phyloP scores from a whole-genome alignment of 768 basidiomycete genomes.

The Mycena epipterygia region DNA sequence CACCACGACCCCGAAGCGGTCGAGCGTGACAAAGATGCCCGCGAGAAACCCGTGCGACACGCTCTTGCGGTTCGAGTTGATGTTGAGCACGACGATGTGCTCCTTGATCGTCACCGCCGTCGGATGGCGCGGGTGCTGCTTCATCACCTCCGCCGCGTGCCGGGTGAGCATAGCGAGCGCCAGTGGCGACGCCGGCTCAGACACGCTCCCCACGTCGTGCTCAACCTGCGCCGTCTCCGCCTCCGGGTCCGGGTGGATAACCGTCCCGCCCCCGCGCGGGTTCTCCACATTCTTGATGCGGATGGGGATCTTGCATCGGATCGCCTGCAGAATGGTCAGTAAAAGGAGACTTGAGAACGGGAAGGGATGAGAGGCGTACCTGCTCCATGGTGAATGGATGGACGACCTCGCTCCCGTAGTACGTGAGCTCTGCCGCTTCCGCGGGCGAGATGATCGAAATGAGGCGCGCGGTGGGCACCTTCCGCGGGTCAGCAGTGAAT shows the following conservation, averaged over 20 bases:
- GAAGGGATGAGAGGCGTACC: constrained; percentile 49
- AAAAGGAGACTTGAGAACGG: background rate
- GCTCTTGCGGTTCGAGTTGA: constrained; percentile 96
- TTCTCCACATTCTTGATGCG: constrained; percentile 99
- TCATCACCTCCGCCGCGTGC: constrained; percentile 48
- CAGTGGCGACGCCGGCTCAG: constrained; percentile 50
- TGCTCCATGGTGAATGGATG: constrained; percentile 99
- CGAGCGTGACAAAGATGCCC: constrained; percentile 91
- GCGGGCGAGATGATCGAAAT: constrained; percentile 96
- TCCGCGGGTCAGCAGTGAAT: constrained; percentile 98
- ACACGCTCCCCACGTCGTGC: constrained; percentile 44
- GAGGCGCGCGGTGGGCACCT: constrained; percentile 94
- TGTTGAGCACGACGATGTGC: constrained; percentile 91
- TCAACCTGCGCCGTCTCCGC: constrained; percentile 51
- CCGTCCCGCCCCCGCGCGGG: constrained; percentile 88
- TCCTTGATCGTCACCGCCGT: constrained; percentile 99
- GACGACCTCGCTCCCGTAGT: constrained; percentile 98
- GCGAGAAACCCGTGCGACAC: constrained; percentile 98
- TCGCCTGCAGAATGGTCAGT: constrained; percentile 66
- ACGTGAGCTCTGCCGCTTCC: constrained; percentile 98
- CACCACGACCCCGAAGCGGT: constrained; percentile 93
- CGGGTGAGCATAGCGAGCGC: constrained; percentile 49
- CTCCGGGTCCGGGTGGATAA: constrained; percentile 88
- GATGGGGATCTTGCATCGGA: constrained; percentile 91
- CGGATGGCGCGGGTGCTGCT: constrained; percentile 70